Conservation (phyloP, 176 grass and related monocot species). For the Carex scoparia region DNA sequence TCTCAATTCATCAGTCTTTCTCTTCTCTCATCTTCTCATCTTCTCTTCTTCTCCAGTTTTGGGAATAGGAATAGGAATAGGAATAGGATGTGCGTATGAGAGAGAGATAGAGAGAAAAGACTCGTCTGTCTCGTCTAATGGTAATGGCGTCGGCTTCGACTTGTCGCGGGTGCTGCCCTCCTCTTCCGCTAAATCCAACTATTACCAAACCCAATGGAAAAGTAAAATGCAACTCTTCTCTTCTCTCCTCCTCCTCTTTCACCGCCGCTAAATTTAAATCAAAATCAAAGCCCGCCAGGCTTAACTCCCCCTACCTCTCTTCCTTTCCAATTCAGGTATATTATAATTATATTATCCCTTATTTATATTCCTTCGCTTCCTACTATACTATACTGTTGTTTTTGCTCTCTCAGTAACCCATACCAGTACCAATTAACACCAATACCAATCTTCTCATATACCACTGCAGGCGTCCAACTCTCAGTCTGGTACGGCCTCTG, state of each 20-base stretch:
- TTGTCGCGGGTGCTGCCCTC: background rate
- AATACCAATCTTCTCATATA: background rate
- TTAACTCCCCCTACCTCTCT: background rate
- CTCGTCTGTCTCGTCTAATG: too few species aligned
- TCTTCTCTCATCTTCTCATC: too few species aligned
- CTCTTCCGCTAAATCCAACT: background rate
- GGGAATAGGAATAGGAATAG: too few species aligned
- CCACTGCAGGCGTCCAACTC: constrained; percentile 38
- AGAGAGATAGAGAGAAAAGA: too few species aligned
- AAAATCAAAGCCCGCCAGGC: background rate
- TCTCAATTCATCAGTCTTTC: too few species aligned
- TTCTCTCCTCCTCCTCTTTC: background rate
- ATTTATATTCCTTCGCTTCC: background rate
- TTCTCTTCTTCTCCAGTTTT: too few species aligned
- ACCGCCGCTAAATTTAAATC: background rate
- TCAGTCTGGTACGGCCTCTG: constrained; percentile 33
- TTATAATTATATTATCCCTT: too few species aligned
- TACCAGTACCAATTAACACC: background rate
- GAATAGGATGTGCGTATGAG: too few species aligned
- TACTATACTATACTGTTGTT: background rate
- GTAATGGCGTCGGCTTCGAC: background rate
- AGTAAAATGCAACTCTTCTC: background rate
- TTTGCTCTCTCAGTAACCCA: background rate
- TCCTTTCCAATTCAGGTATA: background rate
- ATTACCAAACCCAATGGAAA: background rate